Evolutionary conservation across 2,329 filamentous ascomycete species (phyloP).

Genomic region (Phyllosticta ampelicida): DNA sequence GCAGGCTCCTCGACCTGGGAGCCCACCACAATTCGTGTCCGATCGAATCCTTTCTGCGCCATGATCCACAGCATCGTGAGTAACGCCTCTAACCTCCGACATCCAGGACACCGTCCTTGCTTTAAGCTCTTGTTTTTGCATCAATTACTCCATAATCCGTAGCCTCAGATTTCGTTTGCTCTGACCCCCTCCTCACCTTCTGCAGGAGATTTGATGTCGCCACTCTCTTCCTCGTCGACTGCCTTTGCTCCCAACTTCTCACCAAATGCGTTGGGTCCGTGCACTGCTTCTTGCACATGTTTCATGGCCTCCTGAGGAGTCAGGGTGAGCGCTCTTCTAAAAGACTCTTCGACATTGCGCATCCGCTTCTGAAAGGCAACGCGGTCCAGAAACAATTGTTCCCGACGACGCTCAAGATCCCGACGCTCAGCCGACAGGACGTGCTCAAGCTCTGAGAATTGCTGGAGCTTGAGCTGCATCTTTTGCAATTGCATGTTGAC

Average conservation of each 20-base stretch:
- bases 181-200: constrained; percentile 25
- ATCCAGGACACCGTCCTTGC: neutral
- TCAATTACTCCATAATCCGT: neutral
- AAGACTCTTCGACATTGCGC: constrained; percentile 65
- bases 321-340: constrained; percentile 42
- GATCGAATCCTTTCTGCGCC: neutral
- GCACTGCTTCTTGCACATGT: constrained; percentile 28
- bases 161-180: constrained; percentile 23
- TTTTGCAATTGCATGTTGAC: constrained; percentile 94
- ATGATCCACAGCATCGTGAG: neutral
- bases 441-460: constrained; percentile 93
- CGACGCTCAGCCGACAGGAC: constrained; percentile 84
- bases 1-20: neutral
- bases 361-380: constrained; percentile 83
- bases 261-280: constrained; percentile 6
- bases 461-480: constrained; percentile 86
- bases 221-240: constrained; percentile 9
- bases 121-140: neutral
- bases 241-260: constrained; percentile 11
- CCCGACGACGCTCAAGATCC: constrained; percentile 81
- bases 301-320: constrained; percentile 28
- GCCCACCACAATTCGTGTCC: neutral
- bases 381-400: constrained; percentile 88
- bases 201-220: constrained; percentile 19
- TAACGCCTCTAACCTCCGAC: neutral